These are phyloP conservation scores for Colletotrichum chrysophilum DNA, from an alignment of 2,329 filamentous ascomycete species.

Conservation along the genomic window DNA sequence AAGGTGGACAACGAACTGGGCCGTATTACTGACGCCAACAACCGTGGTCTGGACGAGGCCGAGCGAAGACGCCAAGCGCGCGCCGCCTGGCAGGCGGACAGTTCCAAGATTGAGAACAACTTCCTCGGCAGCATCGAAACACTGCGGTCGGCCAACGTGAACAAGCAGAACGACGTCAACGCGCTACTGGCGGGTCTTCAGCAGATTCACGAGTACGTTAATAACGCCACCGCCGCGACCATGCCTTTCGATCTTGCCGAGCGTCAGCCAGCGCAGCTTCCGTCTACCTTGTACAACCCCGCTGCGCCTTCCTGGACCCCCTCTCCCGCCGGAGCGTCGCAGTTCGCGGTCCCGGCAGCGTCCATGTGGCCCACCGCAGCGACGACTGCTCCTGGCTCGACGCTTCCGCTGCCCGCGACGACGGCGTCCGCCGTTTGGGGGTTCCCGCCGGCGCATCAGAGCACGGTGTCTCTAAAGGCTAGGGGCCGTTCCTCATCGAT, in stretches of 20 bases:
- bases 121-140: constrained; percentile 43
- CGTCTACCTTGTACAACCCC: constrained; percentile 25
- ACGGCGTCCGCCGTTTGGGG: constrained; percentile 26
- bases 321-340: constrained; percentile 36
- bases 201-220: constrained; percentile 36
- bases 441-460: constrained; percentile 16
- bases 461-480: constrained; percentile 43
- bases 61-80: constrained; percentile 62
- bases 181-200: constrained; percentile 40
- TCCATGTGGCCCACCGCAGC: constrained; percentile 40
- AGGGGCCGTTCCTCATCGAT: constrained; percentile 69
- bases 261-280: constrained; percentile 5
- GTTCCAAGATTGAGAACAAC: constrained; percentile 49
- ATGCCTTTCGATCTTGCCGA: constrained; percentile 34
- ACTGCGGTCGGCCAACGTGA: constrained; percentile 37
- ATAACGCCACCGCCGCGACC: constrained; percentile 34
- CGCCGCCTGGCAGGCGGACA: constrained; percentile 51
- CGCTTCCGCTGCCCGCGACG: constrained; percentile 33
- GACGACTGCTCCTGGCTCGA: constrained; percentile 29
- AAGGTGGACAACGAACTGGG: constrained; percentile 77
- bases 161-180: constrained; percentile 45
- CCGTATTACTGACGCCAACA: constrained; percentile 73
- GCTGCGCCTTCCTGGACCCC: constrained; percentile 35
- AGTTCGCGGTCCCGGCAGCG: constrained; percentile 30
- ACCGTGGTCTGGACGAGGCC: constrained; percentile 67